These are phyloP conservation scores for Staphylotrichum longicolle DNA, from an alignment of 495 filamentous ascomycete species.

Conservation along the genomic window DNA sequence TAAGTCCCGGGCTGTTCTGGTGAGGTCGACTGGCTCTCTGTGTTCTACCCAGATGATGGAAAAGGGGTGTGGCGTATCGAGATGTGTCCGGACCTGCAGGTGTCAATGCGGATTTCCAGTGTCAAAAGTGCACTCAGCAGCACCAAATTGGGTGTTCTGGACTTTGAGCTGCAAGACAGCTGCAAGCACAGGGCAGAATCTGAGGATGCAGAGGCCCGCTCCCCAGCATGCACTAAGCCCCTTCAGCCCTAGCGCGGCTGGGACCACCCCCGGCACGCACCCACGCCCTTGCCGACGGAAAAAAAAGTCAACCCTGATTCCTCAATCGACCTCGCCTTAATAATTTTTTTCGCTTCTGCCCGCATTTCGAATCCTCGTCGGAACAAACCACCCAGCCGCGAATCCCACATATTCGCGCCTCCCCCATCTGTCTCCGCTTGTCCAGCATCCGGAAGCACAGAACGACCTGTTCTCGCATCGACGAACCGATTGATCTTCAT, in stretches of 20 bases:
- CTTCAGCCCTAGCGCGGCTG: conserved; percentile 9
- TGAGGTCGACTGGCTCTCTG: no score
- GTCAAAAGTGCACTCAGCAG: no score
- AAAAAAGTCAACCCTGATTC: conserved; percentile 37
- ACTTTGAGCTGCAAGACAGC: no score
- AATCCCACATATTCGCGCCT: conserved; percentile 11
- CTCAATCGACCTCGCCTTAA: conserved; percentile 22
- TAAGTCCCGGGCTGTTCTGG: background rate
- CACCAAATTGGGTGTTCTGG: no score
- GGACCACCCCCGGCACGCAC: conserved; percentile 4
- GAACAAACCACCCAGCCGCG: conserved; percentile 16
- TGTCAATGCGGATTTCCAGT: no score
- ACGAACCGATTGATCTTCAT: conserved; percentile 10
- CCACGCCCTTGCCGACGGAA: conserved; percentile 23
- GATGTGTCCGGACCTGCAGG: no score
- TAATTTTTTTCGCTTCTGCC: conserved; percentile 30
- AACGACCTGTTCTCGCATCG: background rate
- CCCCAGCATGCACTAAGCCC: conserved; percentile 19
- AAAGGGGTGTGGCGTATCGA: no score
- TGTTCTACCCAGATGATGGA: no score
- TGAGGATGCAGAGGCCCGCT: background rate
- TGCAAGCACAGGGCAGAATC: background rate
- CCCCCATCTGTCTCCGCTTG: conserved; percentile 15
- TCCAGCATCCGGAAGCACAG: conserved; percentile 6
- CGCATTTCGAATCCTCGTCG: background rate